Percentiles rank a stretch among this genome's conserved stretches.
phyloP scores from a whole-genome alignment of 1,284 basidiomycete species.

The Albatrellus sp. region DNA sequence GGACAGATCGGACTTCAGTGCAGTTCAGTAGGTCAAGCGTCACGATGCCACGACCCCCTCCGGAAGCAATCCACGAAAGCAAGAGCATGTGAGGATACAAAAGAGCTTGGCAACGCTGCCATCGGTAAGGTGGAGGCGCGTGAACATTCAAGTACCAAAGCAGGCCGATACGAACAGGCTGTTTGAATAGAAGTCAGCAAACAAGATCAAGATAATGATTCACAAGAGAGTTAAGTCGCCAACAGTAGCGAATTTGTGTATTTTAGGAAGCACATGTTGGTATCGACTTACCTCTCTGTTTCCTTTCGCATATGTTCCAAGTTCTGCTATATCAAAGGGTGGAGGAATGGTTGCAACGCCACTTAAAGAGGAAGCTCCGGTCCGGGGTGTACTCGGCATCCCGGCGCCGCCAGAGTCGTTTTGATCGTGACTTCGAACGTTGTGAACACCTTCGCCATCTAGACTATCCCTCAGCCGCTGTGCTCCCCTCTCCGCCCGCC shows the following conservation, averaged over 20 bases:
- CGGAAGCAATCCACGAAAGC: constrained; percentile 71
- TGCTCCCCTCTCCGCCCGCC: constrained; percentile 38
- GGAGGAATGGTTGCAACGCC: constrained; percentile 24
- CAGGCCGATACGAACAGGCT: constrained; percentile 75
- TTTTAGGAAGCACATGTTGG: background rate
- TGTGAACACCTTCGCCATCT: constrained; percentile 8
- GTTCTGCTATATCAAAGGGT: constrained; percentile 32
- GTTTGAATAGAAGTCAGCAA: constrained; percentile 10
- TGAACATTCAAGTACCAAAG: constrained; percentile 89
- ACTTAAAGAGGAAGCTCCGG: constrained; percentile 17
- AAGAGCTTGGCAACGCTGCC: constrained; percentile 77
- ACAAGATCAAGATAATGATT: constrained; percentile 4
- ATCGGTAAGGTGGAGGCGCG: constrained; percentile 60
- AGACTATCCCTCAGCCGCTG: constrained; percentile 23
- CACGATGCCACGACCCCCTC: constrained; percentile 69
- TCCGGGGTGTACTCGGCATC: constrained; percentile 12
- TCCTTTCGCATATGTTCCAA: constrained; percentile 27
- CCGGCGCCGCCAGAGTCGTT: constrained; percentile 4
- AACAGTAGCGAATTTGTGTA: constrained; percentile 2
- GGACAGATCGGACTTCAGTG: constrained; percentile 67
- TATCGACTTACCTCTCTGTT: constrained; percentile 31
- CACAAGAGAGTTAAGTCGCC: constrained; percentile 13
- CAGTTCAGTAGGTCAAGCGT: constrained; percentile 77
- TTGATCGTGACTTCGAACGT: constrained; percentile 6
- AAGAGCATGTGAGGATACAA: constrained; percentile 71